These are phyloP conservation scores for Colletotrichum lupini DNA, from an alignment of 2,329 filamentous ascomycete genomes.

Conservation along the genomic window DNA sequence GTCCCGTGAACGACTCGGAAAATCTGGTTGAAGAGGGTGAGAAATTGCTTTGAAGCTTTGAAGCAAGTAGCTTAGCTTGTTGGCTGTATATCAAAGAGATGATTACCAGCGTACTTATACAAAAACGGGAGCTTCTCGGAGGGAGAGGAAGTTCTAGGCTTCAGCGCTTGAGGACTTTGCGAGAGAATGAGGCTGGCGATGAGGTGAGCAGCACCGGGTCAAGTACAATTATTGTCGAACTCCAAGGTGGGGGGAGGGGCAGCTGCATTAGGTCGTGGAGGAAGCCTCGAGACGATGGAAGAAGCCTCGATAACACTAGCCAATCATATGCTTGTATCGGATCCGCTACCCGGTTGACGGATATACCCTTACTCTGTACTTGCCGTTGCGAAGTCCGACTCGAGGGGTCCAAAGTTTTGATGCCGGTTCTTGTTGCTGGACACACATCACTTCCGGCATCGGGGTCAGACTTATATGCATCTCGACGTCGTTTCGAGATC, in stretches of 20 bases:
- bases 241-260: constrained; percentile 14
- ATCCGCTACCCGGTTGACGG: not conserved
- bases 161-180: not conserved
- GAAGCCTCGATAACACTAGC: constrained; percentile 11
- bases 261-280: not conserved
- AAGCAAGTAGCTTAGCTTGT: no score
- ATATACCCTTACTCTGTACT: not conserved
- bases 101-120: not conserved
- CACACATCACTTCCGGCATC: not conserved
- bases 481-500: not conserved
- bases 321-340: not conserved
- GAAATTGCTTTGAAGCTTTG: no score
- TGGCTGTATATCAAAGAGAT: no score
- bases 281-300: constrained; percentile 23
- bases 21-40: no score
- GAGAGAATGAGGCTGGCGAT: not conserved
- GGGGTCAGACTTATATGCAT: not conserved
- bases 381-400: not conserved
- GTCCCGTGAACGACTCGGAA: no score
- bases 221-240: not conserved
- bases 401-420: not conserved
- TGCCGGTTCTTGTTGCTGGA: not conserved
- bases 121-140: not conserved
- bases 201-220: not conserved
- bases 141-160: not conserved